Evolutionary conservation across 2,329 filamentous ascomycete species (phyloP).

Genomic region (Coniochaeta pulveracea): DNA sequence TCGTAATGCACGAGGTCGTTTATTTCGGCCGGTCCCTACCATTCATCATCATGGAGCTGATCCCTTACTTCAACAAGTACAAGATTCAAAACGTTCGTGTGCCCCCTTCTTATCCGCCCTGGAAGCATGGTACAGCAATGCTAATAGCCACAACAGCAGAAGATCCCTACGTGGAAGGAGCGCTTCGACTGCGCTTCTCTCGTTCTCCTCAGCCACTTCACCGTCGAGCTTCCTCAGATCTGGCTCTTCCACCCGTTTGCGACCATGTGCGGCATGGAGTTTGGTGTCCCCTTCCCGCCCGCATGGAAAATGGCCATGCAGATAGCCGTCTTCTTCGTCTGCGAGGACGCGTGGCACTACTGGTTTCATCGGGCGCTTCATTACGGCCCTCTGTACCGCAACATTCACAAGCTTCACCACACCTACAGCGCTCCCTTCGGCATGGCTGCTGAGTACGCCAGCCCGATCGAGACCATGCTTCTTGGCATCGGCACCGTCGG

Average conservation of each 20-base stretch:
- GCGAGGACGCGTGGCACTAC: slow-evolving; percentile 98
- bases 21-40: slow-evolving; percentile 90
- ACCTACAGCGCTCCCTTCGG: slow-evolving; percentile 97
- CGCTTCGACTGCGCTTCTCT: slow-evolving; percentile 91
- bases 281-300: slow-evolving; percentile 79
- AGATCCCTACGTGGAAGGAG: slow-evolving; percentile 85
- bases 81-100: slow-evolving; percentile 76
- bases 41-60: slow-evolving; percentile 83
- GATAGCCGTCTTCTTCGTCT: slow-evolving; percentile 84
- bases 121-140: neutral
- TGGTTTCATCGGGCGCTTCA: slow-evolving; percentile 90
- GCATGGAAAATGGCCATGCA: slow-evolving; percentile 81
- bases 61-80: slow-evolving; percentile 82
- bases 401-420: slow-evolving; percentile 98
- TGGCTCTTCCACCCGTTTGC: slow-evolving; percentile 98
- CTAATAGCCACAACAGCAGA: slow-evolving; percentile 34
- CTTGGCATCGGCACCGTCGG: slow-evolving; percentile 81
- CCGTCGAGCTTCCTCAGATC: slow-evolving; percentile 95
- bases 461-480: slow-evolving; percentile 92
- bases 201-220: slow-evolving; percentile 91
- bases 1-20: slow-evolving; percentile 83
- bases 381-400: slow-evolving; percentile 90
- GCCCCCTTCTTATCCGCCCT: neutral
- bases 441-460: slow-evolving; percentile 92
- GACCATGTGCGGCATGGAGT: slow-evolving; percentile 81